phyloP scores from a whole-genome alignment of 2,329 filamentous ascomycete species.

The Zymoseptoria passerinii region DNA sequence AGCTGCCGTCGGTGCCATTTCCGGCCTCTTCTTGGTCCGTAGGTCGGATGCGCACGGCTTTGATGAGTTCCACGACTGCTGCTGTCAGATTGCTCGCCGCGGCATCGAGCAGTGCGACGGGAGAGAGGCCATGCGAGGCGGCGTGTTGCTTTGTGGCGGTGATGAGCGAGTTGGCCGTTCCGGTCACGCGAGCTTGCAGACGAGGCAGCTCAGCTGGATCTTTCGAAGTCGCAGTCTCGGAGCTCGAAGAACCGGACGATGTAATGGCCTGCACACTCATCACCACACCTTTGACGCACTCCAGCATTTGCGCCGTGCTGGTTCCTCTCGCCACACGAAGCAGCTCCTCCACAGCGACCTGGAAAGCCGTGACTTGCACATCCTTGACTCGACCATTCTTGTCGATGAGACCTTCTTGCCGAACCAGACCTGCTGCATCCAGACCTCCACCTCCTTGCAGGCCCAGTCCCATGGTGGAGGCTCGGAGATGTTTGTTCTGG shows the following conservation, averaged over 20 bases:
- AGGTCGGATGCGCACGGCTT: slow-evolving; percentile 67
- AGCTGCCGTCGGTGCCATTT: neutral
- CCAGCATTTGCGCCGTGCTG: slow-evolving; percentile 66
- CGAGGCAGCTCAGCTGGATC: slow-evolving; percentile 26
- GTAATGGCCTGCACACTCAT: slow-evolving; percentile 75
- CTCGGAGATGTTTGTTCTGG: slow-evolving; percentile 71
- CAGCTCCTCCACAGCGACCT: slow-evolving; percentile 87
- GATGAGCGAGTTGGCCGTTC: slow-evolving; percentile 90
- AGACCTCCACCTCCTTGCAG: slow-evolving; percentile 32
- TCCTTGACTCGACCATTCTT: slow-evolving; percentile 77
- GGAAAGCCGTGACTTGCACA: slow-evolving; percentile 88
- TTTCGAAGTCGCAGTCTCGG: slow-evolving; percentile 30
- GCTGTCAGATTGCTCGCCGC: slow-evolving; percentile 84
- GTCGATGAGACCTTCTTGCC: slow-evolving; percentile 49
- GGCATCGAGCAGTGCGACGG: slow-evolving; percentile 87
- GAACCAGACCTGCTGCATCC: slow-evolving; percentile 59
- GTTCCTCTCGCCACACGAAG: slow-evolving; percentile 66
- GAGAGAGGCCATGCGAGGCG: slow-evolving; percentile 71
- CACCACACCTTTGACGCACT: slow-evolving; percentile 80
- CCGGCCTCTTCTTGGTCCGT: slow-evolving; percentile 13
- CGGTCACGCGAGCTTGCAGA: slow-evolving; percentile 75
- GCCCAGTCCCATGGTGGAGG: slow-evolving; percentile 69
- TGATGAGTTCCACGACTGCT: slow-evolving; percentile 76
- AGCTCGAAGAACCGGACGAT: slow-evolving; percentile 54
- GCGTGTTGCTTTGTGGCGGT: slow-evolving; percentile 91